Base-by-base conservation (phyloP, 306 rosid species). In the Citrullus amarus region DNA sequence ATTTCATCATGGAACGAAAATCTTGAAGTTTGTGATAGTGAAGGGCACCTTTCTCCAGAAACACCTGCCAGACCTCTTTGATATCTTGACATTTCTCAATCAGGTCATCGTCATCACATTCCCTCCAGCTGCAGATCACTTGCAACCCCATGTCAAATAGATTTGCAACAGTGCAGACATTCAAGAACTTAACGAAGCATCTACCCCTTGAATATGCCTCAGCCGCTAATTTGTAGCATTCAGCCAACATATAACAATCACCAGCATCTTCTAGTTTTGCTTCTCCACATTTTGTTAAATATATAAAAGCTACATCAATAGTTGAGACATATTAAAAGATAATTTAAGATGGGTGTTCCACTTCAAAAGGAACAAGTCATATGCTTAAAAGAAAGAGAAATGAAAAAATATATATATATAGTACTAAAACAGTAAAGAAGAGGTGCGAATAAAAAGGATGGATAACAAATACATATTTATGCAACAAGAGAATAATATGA, bases 231-330 rank as follows among this genome's bases (percentile, higher is more conserved):
- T 86, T 81, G 50, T 81, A 77, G 78, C 93, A 82, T 65, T 83
- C 85, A 3, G 91, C 97, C 58, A 88, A 83, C 78, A 72, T 58
- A 81, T 87, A 92, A 81, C 91, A 92, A 68, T 92, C 93, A 22
- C 89, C 97, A 72, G 93, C 97, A 66, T 86, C 88, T 78, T 82
- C 82, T 1, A 90, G 62, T 61, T 83, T 91, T 55, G 88, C 80
- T n/a, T 85, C 88, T 36, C 88, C 90, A 81, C 85, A 82, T 83
- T 88, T 88, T 78, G 86, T 87, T 79, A 85, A 82, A 84, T 86
- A 92, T 43, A 90, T 83, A 41, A 77, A 80, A 75, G 93, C 97
- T 92, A 79, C 22, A 41, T 13, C 79, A 25, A 78, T 30, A 38
- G 30, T 60, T 36, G 17, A 41, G 80, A 18, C 81, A 79, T 70